Conservation (phyloP, 192 early-diverging fungal genomes). For the Umbelopsis vinacea region DNA sequence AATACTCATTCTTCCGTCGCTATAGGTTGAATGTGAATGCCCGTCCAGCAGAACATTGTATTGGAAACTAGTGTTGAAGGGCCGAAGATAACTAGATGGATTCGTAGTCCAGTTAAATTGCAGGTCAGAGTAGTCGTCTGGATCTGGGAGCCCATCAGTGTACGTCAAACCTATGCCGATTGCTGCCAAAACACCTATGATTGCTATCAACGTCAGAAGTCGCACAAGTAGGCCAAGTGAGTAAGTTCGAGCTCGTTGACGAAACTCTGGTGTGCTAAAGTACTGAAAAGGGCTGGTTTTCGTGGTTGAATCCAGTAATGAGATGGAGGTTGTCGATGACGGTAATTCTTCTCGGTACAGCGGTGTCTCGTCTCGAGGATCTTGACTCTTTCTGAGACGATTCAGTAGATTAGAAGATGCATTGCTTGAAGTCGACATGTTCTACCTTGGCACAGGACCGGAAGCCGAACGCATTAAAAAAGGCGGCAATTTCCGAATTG, state of each 20-base stretch:
- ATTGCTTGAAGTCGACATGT: conserved; percentile 13
- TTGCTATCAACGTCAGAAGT: conserved; percentile 15
- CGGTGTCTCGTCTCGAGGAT: background rate
- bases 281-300: background rate
- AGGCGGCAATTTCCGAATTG: background rate
- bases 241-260: background rate
- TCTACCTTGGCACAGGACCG: conserved; percentile 10
- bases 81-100: conserved; percentile 51
- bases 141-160: conserved; percentile 34
- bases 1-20: conserved; percentile 63
- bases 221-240: conserved; percentile 18
- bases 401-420: background rate
- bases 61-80: conserved; percentile 40
- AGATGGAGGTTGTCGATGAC: background rate
- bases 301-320: background rate
- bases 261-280: conserved; percentile 5
- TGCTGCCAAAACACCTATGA: conserved; percentile 34
- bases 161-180: conserved; percentile 31
- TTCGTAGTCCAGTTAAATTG: conserved; percentile 56
- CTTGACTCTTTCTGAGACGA: background rate
- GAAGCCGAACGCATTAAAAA: background rate
- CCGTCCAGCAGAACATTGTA: conserved; percentile 67
- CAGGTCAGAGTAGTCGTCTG: conserved; percentile 38
- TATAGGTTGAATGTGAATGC: conserved; percentile 66
- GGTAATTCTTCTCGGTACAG: background rate